These are phyloP conservation scores for Fusarium decemcellulare DNA, from an alignment of 2,329 filamentous ascomycete genomes.

Conservation along the genomic window DNA sequence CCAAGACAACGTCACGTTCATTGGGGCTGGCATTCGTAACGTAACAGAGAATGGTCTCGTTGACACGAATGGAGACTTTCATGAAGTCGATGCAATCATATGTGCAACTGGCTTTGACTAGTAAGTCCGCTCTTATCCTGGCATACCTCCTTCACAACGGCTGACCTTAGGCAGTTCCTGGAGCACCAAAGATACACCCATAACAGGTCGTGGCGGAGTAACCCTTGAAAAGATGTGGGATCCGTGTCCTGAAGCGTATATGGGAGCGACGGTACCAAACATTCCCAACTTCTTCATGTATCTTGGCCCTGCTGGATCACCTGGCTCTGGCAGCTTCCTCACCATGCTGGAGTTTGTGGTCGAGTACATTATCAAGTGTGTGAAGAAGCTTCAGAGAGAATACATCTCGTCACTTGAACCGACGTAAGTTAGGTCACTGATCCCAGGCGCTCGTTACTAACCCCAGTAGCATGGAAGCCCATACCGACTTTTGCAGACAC, in stretches of 20 bases:
- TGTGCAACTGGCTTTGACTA: conserved; percentile 9
- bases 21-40: neutral
- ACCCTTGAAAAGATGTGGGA: neutral
- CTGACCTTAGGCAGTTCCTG: neutral
- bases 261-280: conserved; percentile 5
- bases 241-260: conserved; percentile 15
- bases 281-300: conserved; percentile 23
- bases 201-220: neutral
- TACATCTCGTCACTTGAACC: conserved; percentile 1
- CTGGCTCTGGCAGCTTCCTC: conserved; percentile 8
- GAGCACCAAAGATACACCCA: neutral
- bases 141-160: neutral
- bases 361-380: conserved; percentile 13
- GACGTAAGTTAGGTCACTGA: neutral
- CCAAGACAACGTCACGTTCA: conserved; percentile 16
- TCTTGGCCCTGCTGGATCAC: conserved; percentile 9
- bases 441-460: neutral
- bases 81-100: neutral
- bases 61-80: neutral
- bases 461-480: neutral
- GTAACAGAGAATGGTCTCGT: conserved; percentile 3
- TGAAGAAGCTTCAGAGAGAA: conserved; percentile 13
- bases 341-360: conserved; percentile 14
- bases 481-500: neutral
- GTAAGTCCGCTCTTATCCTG: neutral